Evolutionary conservation across 2,329 filamentous ascomycete genomes (phyloP).

Genomic region (Zymoseptoria tritici): DNA sequence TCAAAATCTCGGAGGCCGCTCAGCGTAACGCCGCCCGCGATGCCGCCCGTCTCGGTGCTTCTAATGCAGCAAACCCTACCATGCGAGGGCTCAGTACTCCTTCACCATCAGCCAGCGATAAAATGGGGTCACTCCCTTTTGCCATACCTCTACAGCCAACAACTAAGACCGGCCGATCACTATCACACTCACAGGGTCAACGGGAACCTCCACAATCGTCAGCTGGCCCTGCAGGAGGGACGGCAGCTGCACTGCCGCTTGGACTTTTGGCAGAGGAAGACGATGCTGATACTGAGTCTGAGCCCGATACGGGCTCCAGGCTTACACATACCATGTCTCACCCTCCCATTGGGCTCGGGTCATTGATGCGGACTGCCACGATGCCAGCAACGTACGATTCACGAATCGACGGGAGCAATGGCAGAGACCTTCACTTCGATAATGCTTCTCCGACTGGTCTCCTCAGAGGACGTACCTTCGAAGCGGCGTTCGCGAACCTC

Average conservation of each 20-base stretch:
- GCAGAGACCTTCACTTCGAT: constrained; percentile 14
- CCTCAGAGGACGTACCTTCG: constrained; percentile 17
- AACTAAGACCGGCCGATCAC: constrained; percentile 86
- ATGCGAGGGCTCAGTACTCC: constrained; percentile 30
- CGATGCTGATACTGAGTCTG: constrained; percentile 20
- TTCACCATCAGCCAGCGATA: constrained; percentile 31
- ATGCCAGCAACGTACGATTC: constrained; percentile 20
- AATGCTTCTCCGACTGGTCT: constrained; percentile 10
- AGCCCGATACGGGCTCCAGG: constrained; percentile 16
- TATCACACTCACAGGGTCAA: constrained; percentile 72
- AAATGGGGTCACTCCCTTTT: constrained; percentile 62
- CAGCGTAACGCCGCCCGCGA: constrained; percentile 21
- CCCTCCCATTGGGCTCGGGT: constrained; percentile 19
- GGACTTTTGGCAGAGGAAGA: constrained; percentile 25
- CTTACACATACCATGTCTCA: constrained; percentile 29
- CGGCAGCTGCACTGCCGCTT: constrained; percentile 19
- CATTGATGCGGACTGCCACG: constrained; percentile 26
- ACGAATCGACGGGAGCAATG: constrained; percentile 12
- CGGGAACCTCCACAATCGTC: constrained; percentile 16
- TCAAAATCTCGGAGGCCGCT: constrained; percentile 26
- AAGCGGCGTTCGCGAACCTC: constrained; percentile 23
- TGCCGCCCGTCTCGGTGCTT: constrained; percentile 43
- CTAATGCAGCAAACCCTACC: constrained; percentile 6
- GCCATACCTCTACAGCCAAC: constrained; percentile 82
- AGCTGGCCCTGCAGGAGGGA: constrained; percentile 8